These are phyloP conservation scores for Dillenia suffruticosa DNA, from an alignment of 164 flowering plant species.

Conservation along the genomic window DNA sequence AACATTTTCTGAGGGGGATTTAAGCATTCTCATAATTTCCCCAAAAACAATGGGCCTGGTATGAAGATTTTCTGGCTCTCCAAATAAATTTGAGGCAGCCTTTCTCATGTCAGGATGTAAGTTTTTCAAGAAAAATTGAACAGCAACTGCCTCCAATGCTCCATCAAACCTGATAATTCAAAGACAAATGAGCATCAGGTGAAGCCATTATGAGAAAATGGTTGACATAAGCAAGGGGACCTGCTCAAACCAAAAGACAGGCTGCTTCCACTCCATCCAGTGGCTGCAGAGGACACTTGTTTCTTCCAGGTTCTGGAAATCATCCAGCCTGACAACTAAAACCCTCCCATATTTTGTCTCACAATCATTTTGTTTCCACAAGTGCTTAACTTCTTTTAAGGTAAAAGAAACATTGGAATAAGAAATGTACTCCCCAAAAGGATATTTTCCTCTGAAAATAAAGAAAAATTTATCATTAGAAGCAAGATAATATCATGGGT, in stretches of 20 bases:
- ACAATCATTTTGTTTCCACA: conserved; percentile 81
- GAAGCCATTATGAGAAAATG: not conserved
- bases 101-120: conserved; percentile 68
- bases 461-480: conserved; percentile 7
- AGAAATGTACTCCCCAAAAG: conserved; percentile 85
- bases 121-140: conserved; percentile 94
- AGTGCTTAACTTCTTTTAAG: conserved; percentile 86
- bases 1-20: conserved; percentile 75
- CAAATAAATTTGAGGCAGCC: conserved; percentile 69
- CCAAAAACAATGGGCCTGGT: conserved; percentile 83
- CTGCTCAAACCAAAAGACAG: conserved; percentile 76
- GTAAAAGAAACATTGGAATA: conserved; percentile 74
- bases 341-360: conserved; percentile 47
- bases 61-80: conserved; percentile 41
- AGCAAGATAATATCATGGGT: not conserved
- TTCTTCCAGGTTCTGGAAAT: conserved; percentile 75
- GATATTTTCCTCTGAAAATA: conserved; percentile 74
- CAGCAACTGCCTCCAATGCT: conserved; percentile 85
- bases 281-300: conserved; percentile 83
- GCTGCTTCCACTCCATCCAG: conserved; percentile 85
- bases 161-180: conserved; percentile 69
- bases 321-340: conserved; percentile 71
- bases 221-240: not conserved
- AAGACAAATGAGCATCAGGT: too few relatives aligned
- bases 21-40: conserved; percentile 76